Evolutionary conservation across 495 filamentous ascomycete genomes (phyloP).

Genomic region (Mytilinidion resinicola): DNA sequence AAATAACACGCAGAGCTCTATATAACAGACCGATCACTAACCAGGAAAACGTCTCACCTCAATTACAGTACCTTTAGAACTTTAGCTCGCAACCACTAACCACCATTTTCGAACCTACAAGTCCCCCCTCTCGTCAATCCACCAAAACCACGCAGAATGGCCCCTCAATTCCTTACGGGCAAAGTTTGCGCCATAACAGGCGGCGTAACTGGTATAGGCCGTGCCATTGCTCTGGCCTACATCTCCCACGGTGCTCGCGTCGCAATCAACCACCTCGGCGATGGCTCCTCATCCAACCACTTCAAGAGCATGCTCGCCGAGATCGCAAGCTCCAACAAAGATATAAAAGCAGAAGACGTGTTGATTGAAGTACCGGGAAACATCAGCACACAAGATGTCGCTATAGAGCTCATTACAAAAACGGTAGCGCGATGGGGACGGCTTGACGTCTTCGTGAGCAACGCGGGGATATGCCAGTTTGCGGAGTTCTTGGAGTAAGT

Average conservation of each 20-base stretch:
- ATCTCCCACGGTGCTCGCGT: slow-evolving; percentile 36
- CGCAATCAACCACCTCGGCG: slow-evolving; percentile 38
- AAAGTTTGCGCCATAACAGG: slow-evolving; percentile 38
- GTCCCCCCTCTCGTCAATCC: no score
- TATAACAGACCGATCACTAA: no score
- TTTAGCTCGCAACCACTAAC: no score
- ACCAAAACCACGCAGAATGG: neutral
- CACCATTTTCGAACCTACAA: no score
- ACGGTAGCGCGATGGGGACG: slow-evolving; percentile 47
- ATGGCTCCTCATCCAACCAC: slow-evolving; percentile 30
- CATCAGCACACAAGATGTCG: slow-evolving; percentile 35
- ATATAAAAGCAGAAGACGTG: slow-evolving; percentile 8
- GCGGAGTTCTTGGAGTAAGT: slow-evolving; percentile 67
- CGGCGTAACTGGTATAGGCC: slow-evolving; percentile 36
- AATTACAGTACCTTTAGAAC: no score
- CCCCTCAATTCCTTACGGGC: slow-evolving; percentile 29
- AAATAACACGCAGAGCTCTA: no score
- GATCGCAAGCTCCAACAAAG: slow-evolving; percentile 10
- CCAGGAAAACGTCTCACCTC: no score
- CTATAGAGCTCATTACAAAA: slow-evolving; percentile 30
- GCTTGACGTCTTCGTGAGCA: slow-evolving; percentile 78
- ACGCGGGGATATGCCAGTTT: slow-evolving; percentile 82
- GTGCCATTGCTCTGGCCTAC: slow-evolving; percentile 39
- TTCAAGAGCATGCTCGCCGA: slow-evolving; percentile 32
- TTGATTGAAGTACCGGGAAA: slow-evolving; percentile 37